phyloP scores from a whole-genome alignment of 2,329 filamentous ascomycete species.

The Aspergillus hortae region DNA sequence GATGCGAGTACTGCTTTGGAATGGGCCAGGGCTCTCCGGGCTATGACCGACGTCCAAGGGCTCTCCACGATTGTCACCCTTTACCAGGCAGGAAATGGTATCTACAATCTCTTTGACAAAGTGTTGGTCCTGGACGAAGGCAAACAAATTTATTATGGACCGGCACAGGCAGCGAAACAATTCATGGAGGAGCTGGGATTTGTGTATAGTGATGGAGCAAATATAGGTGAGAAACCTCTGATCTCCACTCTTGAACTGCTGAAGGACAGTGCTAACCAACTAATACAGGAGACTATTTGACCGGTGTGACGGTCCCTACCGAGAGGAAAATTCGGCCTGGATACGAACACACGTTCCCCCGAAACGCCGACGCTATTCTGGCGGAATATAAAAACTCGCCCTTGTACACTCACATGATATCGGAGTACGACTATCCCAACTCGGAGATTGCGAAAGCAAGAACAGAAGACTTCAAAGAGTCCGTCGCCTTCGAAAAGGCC shows the following conservation, averaged over 20 bases:
- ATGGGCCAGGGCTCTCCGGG: slow-evolving; percentile 54
- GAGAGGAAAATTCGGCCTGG: slow-evolving; percentile 43
- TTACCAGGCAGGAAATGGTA: slow-evolving; percentile 32
- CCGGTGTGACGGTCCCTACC: slow-evolving; percentile 58
- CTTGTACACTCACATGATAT: slow-evolving; percentile 50
- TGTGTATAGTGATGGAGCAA: slow-evolving; percentile 57
- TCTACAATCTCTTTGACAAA: slow-evolving; percentile 66
- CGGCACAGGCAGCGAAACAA: slow-evolving; percentile 53
- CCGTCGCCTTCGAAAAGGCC: slow-evolving; percentile 53
- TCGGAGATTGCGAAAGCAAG: slow-evolving; percentile 46
- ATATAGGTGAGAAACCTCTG: slow-evolving; percentile 43
- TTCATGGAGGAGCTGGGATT: slow-evolving; percentile 66
- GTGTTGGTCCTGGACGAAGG: slow-evolving; percentile 62
- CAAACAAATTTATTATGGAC: slow-evolving; percentile 62
- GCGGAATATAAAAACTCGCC: slow-evolving; percentile 49
- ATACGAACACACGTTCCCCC: slow-evolving; percentile 41
- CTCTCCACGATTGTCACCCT: slow-evolving; percentile 56
- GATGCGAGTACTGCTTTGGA: slow-evolving; percentile 61
- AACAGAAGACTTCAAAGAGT: slow-evolving; percentile 53
- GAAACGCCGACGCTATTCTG: slow-evolving; percentile 42
- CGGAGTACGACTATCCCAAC: slow-evolving; percentile 56
- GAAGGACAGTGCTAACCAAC: neutral
- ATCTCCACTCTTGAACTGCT: neutral
- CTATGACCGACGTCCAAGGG: slow-evolving; percentile 57
- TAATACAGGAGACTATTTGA: slow-evolving; percentile 54